Conservation (phyloP, 2,329 filamentous ascomycete genomes). For the Alternaria triticina region DNA sequence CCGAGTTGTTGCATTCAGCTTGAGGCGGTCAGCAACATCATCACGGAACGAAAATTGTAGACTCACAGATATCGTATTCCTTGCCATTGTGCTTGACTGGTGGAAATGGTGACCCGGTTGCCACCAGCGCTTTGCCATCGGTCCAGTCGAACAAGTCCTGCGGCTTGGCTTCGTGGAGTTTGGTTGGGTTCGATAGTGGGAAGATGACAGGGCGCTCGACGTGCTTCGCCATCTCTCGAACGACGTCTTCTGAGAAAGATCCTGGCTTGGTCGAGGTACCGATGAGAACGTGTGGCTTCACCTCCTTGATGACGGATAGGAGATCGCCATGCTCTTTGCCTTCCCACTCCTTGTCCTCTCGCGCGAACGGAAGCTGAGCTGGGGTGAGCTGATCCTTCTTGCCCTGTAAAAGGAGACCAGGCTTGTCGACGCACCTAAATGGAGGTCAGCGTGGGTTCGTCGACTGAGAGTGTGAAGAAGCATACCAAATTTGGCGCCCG, state of each 20-base stretch:
- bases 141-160: slow-evolving; percentile 81
- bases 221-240: slow-evolving; percentile 77
- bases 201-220: slow-evolving; percentile 83
- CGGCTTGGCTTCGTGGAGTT: slow-evolving; percentile 81
- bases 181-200: slow-evolving; percentile 84
- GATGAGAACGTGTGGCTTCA: slow-evolving; percentile 81
- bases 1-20: slow-evolving; percentile 89
- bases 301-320: slow-evolving; percentile 69
- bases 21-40: slow-evolving; percentile 30
- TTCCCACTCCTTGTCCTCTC: slow-evolving; percentile 68
- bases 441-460: slow-evolving; percentile 12
- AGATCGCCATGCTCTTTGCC: slow-evolving; percentile 64
- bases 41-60: not conserved
- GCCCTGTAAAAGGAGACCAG: slow-evolving; percentile 73
- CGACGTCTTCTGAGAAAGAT: slow-evolving; percentile 75
- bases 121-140: slow-evolving; percentile 75
- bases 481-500: slow-evolving; percentile 76
- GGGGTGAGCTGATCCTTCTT: slow-evolving; percentile 66
- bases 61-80: slow-evolving; percentile 61
- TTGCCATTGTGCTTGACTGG: slow-evolving; percentile 68
- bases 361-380: slow-evolving; percentile 72
- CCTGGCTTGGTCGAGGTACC: slow-evolving; percentile 82
- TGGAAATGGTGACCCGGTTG: slow-evolving; percentile 82
- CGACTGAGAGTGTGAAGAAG: not conserved
- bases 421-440: slow-evolving; percentile 78